Evolutionary conservation across 1,284 basidiomycete species (phyloP), one percentile per base, ranked within the genome.

Genomic region (Psilocybe mexicana): DNA sequence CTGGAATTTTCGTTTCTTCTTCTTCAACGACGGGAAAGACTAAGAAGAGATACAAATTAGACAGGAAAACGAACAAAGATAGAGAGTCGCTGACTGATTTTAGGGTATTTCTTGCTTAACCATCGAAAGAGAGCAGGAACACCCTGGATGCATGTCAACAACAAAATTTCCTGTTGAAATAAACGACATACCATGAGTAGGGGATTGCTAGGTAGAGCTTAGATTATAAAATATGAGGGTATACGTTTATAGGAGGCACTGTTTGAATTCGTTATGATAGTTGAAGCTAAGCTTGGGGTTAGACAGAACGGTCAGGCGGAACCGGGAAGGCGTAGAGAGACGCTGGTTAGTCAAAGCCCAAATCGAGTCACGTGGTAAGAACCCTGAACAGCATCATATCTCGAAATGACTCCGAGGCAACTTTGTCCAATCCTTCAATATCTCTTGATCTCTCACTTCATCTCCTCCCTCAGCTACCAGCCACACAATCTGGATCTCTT

Each of bases 71-170:
- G 45, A 49, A 54, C 65, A 38, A 26, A 52, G 11, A 18, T 18
- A 18, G 44, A 52, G 12, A 10, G 33, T 57, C 43, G 79, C 85
- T 59, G 58, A 90, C 93, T 85, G 69, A 96, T 97, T 82, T 94
- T 97, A 52, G 95, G 94, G 72, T 98, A 97, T 76, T 96, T 97
- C 80, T 90, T 95, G 72, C 93, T 95, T 61, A 96, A 81, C 93
- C 94, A 96, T 72, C 94, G 86, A 77, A 96, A 94, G 62, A 96
- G 83, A 58, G 94, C 94, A 59, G 94, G 94, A 63, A 96, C 94
- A 87, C 94, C 94, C 94, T 95, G 55, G 49, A 58, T 58, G 62
- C 50, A 45, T 53, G 51, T 46, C 40, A 56, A 59, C 45, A 61
- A 40, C 10, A 6, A 14, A 11, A 38, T 40, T 28, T 18, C 24